Conservation (phyloP, 2,329 filamentous ascomycete species). For the Microcera coccophila region DNA sequence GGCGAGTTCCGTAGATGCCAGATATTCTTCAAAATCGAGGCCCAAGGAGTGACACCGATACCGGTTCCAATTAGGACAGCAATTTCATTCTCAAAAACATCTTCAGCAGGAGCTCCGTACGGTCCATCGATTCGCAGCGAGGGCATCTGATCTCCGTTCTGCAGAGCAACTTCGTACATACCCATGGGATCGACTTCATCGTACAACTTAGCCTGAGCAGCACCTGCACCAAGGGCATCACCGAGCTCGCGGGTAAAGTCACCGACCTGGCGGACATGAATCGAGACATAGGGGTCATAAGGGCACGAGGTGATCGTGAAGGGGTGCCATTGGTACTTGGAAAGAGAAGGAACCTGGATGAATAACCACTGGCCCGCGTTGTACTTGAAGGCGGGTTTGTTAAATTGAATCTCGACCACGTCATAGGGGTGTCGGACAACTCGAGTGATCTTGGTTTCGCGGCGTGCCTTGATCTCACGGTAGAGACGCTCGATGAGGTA, state of each 20-base stretch:
- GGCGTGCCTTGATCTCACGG: constrained; percentile 80
- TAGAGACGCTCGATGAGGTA: constrained; percentile 88
- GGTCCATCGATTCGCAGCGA: constrained; percentile 86
- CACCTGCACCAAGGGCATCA: constrained; percentile 87
- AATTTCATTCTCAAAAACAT: constrained; percentile 92
- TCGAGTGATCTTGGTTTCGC: constrained; percentile 84
- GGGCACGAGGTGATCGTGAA: constrained; percentile 99
- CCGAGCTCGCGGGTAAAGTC: constrained; percentile 95
- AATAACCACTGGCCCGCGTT: constrained; percentile 99
- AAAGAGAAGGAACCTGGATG: constrained; percentile 86
- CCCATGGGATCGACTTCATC: constrained; percentile 87
- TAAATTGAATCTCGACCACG: constrained; percentile 95
- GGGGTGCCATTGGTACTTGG: constrained; percentile 91
- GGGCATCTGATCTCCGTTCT: constrained; percentile 92
- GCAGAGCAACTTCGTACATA: constrained; percentile 95
- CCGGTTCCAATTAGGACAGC: constrained; percentile 81
- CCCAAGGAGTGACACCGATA: constrained; percentile 85
- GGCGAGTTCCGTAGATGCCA: constrained; percentile 91
- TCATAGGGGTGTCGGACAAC: constrained; percentile 96
- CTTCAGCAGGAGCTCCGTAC: constrained; percentile 93
- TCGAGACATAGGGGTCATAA: constrained; percentile 87
- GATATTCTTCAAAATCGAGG: constrained; percentile 90
- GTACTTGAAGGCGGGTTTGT: constrained; percentile 94
- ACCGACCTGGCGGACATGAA: constrained; percentile 93
- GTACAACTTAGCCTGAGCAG: constrained; percentile 82